Base-by-base conservation (phyloP, 2,329 filamentous ascomycete species). In the Diaporthe citri region DNA sequence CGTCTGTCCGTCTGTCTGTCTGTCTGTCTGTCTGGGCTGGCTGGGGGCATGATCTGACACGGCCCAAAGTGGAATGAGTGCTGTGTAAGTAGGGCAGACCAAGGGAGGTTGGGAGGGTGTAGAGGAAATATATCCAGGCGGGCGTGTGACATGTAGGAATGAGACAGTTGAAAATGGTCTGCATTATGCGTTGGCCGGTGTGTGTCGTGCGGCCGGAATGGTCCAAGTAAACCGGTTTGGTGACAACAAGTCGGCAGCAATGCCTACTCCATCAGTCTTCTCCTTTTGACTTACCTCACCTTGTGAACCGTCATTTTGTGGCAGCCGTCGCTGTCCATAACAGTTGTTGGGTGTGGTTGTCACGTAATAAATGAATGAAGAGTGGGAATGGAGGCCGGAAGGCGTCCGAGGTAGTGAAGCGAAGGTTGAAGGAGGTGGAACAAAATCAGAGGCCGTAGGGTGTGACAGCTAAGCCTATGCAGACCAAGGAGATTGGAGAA, bases 211-310 rank as follows among this genome's bases (percentile, higher is more conserved):
- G 15, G 17, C 46, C n/a, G 20, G 17, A 22, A 46, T 13, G 41
- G 25, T 22, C 60, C 62, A 25, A 48, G 28, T 34, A 9, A 13
- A 34, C 17, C 39, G 15, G 22, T 46, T 46, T 9, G 36, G 22
- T 36, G 28, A 48, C 25, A 64, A 20, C 39, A 31, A 15, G 4
- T 31, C 25, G 62, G 43, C 62, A n/a, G 9, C 56, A 60, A 36
- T 1, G 13, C 17, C 31, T 17, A 15, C 34, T 25, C 56, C 57
- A 39, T 36, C 55, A 51, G n/a, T 55, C 9, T 15, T 13, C 7
- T 10, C 15, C 31, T 41, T 43, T 48, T 10, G 28, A 52, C 74
- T 46, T 67, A 76, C 74, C 72, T 76, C 59, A 74, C 59, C 41
- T 56, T 72, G 13, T 67, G 62, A 13, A 66, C 51, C 12, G 36